Evolutionary conservation across 176 grass and related monocot species (phyloP).

Genomic region (Oryza longistaminata): DNA sequence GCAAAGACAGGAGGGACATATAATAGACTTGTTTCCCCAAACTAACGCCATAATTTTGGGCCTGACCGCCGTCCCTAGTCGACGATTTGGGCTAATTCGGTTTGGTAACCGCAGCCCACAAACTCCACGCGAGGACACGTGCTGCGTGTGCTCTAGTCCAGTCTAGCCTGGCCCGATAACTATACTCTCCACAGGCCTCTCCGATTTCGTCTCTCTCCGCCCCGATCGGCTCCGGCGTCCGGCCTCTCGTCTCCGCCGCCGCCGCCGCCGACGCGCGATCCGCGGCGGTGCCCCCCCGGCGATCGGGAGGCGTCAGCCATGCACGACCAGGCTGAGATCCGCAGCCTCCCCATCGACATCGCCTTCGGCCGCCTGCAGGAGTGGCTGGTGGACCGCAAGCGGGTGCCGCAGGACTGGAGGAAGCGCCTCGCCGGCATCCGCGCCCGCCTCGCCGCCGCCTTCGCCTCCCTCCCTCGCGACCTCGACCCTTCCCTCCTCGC

Average conservation of each 20-base stretch:
- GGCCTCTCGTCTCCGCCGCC: not conserved
- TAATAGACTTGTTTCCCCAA: too few relatives aligned
- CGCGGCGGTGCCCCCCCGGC: too few relatives aligned
- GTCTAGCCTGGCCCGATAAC: not conserved
- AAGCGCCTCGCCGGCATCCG: constrained; percentile 64
- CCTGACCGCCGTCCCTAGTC: not conserved
- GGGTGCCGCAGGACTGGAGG: constrained; percentile 88
- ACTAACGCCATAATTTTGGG: too few relatives aligned
- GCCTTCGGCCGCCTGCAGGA: constrained; percentile 83
- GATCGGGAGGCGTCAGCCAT: constrained; percentile 11
- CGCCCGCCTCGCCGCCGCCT: constrained; percentile 61
- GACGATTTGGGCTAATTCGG: too few relatives aligned
- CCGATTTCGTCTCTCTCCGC: not conserved
- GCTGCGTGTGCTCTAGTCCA: not conserved
- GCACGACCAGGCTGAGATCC: constrained; percentile 71
- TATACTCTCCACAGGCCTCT: not conserved
- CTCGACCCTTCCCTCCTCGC: constrained; percentile 71
- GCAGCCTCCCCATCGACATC: constrained; percentile 87
- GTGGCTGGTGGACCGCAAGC: constrained; percentile 98
- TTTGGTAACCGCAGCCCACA: too few relatives aligned
- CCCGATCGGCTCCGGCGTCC: constrained; percentile 13
- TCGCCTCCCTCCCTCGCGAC: constrained; percentile 60
- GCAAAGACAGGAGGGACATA: too few relatives aligned
- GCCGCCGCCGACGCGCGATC: not conserved
- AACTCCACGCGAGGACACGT: not conserved